Evolutionary conservation across 2,329 filamentous ascomycete species (phyloP).

Genomic region (Sporothrix humicola): DNA sequence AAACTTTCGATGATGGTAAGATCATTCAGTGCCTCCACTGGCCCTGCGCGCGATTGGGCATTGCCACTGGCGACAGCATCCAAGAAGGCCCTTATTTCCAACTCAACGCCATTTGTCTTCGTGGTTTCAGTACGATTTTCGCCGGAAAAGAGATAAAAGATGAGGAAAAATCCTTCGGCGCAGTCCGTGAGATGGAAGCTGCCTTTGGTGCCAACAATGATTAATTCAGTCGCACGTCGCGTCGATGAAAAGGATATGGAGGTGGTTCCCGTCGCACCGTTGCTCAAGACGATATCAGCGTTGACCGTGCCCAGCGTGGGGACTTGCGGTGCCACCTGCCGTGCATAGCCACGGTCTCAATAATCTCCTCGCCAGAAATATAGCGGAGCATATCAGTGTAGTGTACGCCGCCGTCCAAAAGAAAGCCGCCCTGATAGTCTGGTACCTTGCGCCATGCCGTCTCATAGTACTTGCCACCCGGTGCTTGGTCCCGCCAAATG

Average conservation of each 20-base stretch:
- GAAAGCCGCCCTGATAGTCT: conserved; percentile 13
- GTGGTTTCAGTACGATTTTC: background rate
- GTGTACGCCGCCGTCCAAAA: conserved; percentile 26
- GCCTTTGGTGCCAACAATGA: conserved; percentile 18
- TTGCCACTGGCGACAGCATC: background rate
- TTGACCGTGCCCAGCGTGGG: conserved; percentile 24
- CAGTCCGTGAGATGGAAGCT: conserved; percentile 19
- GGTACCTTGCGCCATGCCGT: conserved; percentile 14
- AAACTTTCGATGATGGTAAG: conserved; percentile 24
- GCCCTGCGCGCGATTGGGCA: conserved; percentile 17
- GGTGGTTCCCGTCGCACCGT: conserved; percentile 21
- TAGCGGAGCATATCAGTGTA: conserved; percentile 23
- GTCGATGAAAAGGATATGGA: conserved; percentile 24
- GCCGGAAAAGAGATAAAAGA: background rate
- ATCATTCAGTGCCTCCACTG: conserved; percentile 20
- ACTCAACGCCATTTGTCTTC: conserved; percentile 13
- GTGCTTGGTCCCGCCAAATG: conserved; percentile 24
- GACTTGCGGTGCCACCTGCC: conserved; percentile 20
- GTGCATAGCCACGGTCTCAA: conserved; percentile 21
- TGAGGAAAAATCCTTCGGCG: conserved; percentile 6
- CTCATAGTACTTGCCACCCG: conserved; percentile 23
- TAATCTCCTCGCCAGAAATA: conserved; percentile 18
- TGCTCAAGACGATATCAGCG: conserved; percentile 15
- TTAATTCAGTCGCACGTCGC: conserved; percentile 1
- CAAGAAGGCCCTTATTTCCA: conserved; percentile 19